phyloP scores from a whole-genome alignment of 2,329 filamentous ascomycete genomes.

The Calonectria pseudoturangicola region DNA sequence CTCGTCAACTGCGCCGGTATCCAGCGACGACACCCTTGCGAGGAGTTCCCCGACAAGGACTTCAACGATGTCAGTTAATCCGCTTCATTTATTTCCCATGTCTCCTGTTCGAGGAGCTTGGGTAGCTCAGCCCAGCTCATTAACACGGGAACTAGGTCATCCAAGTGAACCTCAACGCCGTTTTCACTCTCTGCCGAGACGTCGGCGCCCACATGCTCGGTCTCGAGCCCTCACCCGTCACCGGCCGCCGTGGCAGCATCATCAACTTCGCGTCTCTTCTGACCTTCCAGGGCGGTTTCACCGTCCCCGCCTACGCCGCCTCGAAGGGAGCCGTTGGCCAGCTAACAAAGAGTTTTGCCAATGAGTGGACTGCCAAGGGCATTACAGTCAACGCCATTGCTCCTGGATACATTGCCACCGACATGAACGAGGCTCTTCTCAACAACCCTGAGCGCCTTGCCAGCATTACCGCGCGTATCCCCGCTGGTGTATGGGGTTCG shows the following conservation, averaged over 20 bases:
- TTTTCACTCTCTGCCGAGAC: conserved; percentile 87
- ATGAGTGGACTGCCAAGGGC: conserved; percentile 89
- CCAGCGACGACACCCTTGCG: conserved; percentile 84
- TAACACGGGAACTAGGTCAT: conserved; percentile 72
- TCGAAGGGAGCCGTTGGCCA: conserved; percentile 90
- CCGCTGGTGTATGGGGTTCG: conserved; percentile 87
- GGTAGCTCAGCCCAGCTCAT: background rate
- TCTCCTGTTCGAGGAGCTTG: background rate
- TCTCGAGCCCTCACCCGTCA: conserved; percentile 67
- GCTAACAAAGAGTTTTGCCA: conserved; percentile 88
- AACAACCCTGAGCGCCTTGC: conserved; percentile 80
- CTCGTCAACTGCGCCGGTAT: conserved; percentile 92
- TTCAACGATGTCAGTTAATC: conserved; percentile 76
- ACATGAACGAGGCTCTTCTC: conserved; percentile 92
- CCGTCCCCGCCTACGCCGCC: conserved; percentile 90
- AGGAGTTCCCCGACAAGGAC: conserved; percentile 84
- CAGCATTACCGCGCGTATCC: conserved; percentile 87
- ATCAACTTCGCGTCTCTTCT: conserved; percentile 91
- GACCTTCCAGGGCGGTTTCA: conserved; percentile 90
- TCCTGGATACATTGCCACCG: conserved; percentile 93
- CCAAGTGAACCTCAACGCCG: conserved; percentile 89
- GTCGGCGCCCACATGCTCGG: conserved; percentile 86
- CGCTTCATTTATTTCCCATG: background rate
- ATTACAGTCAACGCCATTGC: conserved; percentile 92
- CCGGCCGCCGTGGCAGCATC: conserved; percentile 79